A percentile compares a stretch with the other conserved stretches of the same genome.
Conservation (phyloP, 2,329 filamentous ascomycete species). For the Thermochaetoides dissita region DNA sequence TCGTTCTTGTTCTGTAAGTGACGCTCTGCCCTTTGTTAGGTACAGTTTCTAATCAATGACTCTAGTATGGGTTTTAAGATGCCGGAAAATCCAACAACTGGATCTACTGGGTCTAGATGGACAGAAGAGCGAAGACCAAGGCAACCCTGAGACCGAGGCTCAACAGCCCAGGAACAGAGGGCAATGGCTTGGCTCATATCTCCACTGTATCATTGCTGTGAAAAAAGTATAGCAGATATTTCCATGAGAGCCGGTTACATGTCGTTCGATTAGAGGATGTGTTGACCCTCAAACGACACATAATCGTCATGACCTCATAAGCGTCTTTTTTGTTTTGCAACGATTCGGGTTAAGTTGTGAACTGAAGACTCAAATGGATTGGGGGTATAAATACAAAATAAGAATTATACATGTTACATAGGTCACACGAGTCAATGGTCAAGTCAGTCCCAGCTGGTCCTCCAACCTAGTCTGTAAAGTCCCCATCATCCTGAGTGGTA, state of each 20-base stretch:
- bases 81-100: conserved; percentile 29
- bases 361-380: neutral
- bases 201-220: conserved; percentile 10
- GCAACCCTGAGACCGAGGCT: conserved; percentile 11
- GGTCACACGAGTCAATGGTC: neutral
- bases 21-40: too few relatives aligned
- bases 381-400: neutral
- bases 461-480: too few relatives aligned
- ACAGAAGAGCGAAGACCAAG: conserved; percentile 17
- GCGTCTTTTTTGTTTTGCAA: too few relatives aligned
- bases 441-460: too few relatives aligned
- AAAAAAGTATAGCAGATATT: conserved; percentile 8
- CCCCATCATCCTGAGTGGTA: too few relatives aligned
- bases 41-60: too few relatives aligned
- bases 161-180: neutral
- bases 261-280: too few relatives aligned
- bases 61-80: conserved; percentile 27
- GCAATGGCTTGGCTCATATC: conserved; percentile 5
- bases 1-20: conserved; percentile 32
- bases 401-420: neutral
- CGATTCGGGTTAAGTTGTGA: too few relatives aligned
- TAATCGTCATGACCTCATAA: too few relatives aligned
- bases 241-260: too few relatives aligned
- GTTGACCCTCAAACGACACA: too few relatives aligned
- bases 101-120: conserved; percentile 19